Evolutionary conservation across 1,139 yeast genomes (phyloP), one percentile per base, ranked within the genome.

Genomic region (Candida freyschussii): DNA sequence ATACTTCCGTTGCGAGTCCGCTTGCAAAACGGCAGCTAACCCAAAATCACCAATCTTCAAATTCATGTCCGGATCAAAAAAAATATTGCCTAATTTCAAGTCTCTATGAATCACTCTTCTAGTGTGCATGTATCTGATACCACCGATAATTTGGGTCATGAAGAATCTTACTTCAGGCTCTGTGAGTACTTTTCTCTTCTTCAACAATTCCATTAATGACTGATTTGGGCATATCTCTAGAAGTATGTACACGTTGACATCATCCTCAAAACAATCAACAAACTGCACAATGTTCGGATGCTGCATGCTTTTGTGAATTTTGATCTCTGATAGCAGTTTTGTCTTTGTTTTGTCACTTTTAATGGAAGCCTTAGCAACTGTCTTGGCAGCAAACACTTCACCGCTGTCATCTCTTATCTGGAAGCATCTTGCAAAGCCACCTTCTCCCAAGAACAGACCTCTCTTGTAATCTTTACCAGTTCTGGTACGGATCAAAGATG

Each of bases 351-450:
- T 91, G 52, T 85, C 95, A 44, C 84, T 81, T 49, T 81, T 83
- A 46, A 93, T 81, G 13, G 96, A 86, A 1, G 89, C 89, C 61
- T 91, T 93, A 32, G 99, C 98, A 27, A 93, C 95, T 0, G 98
- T 93, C 55, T 93, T 93, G 21, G 99, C 99, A 18, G 98, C 99
- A 61, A 71, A 91, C 4, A 86, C 73, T 53, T 78, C 76, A 23
- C 97, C 97, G 41, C 74, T 68, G 42, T 89, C 81, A 57, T 86
- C 95, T 56, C 83, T 85, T 70, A 93, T 93, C 59, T 91, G 96
- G 63, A 93, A 93, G 58, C 98, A 93, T 56, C 98, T 78, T 13
- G 98, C 99, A 67, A 93, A 93, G 0, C 99, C 99, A 39, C 99
- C 99, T 65, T 87, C 98, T 20, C 99, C 99, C 24, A 93, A 67